These are phyloP conservation scores for Theobroma cacao DNA, from an alignment of 345 rosid genomes.

Conservation along the genomic window DNA sequence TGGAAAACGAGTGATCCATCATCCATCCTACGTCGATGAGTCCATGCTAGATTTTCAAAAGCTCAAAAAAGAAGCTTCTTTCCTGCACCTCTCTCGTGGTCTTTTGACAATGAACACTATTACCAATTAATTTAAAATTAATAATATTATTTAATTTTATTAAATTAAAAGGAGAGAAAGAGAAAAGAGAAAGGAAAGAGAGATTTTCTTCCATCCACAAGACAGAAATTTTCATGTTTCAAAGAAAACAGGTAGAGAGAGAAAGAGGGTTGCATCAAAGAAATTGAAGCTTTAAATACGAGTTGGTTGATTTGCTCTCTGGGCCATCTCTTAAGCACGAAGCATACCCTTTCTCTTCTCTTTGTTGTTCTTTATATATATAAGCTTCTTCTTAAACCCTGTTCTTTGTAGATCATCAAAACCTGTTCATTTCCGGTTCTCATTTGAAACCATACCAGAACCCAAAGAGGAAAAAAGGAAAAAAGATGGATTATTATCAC, in stretches of 20 bases:
- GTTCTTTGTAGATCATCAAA: conserved; percentile 20
- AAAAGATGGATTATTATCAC: conserved; percentile 52
- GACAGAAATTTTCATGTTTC: conserved; percentile 23
- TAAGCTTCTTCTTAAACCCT: conserved; percentile 22
- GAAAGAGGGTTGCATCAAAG: conserved; percentile 17
- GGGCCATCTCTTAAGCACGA: conserved; percentile 39
- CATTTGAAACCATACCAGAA: not conserved
- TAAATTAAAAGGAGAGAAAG: not conserved
- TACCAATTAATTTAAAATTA: not conserved
- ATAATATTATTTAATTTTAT: not conserved
- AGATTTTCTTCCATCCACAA: conserved; percentile 18
- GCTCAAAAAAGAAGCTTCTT: not conserved
- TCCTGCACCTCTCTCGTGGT: not conserved
- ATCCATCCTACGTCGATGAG: not conserved
- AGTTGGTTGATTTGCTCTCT: conserved; percentile 36
- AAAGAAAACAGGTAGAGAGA: conserved; percentile 16
- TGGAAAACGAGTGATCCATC: not conserved
- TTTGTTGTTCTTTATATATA: not conserved
- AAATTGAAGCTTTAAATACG: conserved; percentile 53
- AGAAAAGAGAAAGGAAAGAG: not conserved
- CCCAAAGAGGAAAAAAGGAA: not conserved
- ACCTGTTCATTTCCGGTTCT: not conserved
- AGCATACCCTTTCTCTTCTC: conserved; percentile 24
- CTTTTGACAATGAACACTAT: not conserved
- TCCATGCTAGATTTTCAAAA: not conserved